These are phyloP conservation scores for Fusarium verticillioides DNA, from an alignment of 2,329 filamentous ascomycete genomes.

Conservation along the genomic window DNA sequence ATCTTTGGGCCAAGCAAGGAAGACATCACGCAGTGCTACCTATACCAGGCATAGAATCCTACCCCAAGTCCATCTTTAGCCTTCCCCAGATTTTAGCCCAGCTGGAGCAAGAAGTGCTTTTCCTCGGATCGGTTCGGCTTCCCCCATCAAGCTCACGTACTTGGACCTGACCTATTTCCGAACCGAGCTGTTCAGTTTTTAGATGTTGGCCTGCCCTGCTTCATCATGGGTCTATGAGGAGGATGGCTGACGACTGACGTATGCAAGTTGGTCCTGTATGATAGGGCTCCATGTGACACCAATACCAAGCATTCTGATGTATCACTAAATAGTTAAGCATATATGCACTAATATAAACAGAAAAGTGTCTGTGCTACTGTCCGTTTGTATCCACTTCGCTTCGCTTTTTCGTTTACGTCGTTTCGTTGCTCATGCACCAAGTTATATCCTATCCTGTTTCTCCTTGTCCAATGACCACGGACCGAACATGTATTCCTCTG, in stretches of 20 bases:
- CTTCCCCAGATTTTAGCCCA: slow-evolving; percentile 5
- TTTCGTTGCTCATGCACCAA: slow-evolving; percentile 36
- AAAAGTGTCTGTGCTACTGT: slow-evolving; percentile 1
- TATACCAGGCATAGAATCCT: neutral
- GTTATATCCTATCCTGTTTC: slow-evolving; percentile 15
- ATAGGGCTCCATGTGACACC: neutral
- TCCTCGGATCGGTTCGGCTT: slow-evolving; percentile 19
- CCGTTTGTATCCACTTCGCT: slow-evolving; percentile 14
- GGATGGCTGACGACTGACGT: neutral
- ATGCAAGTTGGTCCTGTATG: neutral
- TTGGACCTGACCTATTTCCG: neutral
- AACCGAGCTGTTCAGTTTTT: slow-evolving; percentile 14
- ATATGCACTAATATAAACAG: neutral
- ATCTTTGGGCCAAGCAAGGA: neutral
- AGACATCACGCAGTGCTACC: neutral
- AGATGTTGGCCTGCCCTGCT: neutral
- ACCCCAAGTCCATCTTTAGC: neutral
- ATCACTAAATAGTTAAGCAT: neutral
- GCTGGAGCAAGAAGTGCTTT: neutral
- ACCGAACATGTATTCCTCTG: neutral
- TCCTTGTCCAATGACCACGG: slow-evolving; percentile 8
- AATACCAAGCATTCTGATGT: neutral
- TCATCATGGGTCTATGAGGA: neutral
- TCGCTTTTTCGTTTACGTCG: slow-evolving; percentile 19
- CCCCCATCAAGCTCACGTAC: neutral